phyloP scores from a whole-genome alignment of 495 filamentous ascomycete species.

The Coniosporium apollinis region DNA sequence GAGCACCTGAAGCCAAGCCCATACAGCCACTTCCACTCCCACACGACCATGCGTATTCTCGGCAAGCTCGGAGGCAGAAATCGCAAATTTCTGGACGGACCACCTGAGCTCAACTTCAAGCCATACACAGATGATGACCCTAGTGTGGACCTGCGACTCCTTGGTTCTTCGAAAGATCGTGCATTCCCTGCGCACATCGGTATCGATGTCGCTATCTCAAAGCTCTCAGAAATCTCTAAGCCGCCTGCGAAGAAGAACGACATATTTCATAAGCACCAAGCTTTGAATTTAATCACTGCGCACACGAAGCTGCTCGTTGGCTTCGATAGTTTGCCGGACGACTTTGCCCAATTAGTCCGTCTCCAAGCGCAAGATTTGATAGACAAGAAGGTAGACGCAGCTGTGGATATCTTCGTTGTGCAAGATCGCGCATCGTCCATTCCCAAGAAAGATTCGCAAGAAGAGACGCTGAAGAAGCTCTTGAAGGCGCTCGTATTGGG shows the following conservation, averaged over 20 bases:
- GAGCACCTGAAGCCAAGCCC: slow-evolving; percentile 83
- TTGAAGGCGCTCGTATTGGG: slow-evolving; percentile 81
- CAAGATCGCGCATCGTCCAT: slow-evolving; percentile 69
- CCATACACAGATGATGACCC: slow-evolving; percentile 71
- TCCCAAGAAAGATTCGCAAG: slow-evolving; percentile 69
- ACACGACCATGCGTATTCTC: slow-evolving; percentile 96
- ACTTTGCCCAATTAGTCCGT: slow-evolving; percentile 66
- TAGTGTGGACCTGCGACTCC: slow-evolving; percentile 74
- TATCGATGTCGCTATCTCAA: slow-evolving; percentile 74
- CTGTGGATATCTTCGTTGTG: slow-evolving; percentile 44
- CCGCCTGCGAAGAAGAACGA: slow-evolving; percentile 54
- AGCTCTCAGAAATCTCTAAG: slow-evolving; percentile 64
- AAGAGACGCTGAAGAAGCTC: slow-evolving; percentile 63
- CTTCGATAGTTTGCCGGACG: slow-evolving; percentile 72
- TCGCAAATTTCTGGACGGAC: slow-evolving; percentile 79
- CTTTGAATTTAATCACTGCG: slow-evolving; percentile 65
- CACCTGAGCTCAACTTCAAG: slow-evolving; percentile 62
- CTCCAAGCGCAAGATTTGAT: slow-evolving; percentile 77
- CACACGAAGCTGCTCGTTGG: slow-evolving; percentile 85
- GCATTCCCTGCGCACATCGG: slow-evolving; percentile 75
- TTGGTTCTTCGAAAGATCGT: slow-evolving; percentile 71
- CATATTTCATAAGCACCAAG: slow-evolving; percentile 80
- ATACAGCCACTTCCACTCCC: slow-evolving; percentile 90
- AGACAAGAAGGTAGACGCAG: slow-evolving; percentile 43
- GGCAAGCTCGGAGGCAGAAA: slow-evolving; percentile 95